A percentile compares a stretch with the other conserved stretches of the same genome.
phyloP scores from a whole-genome alignment of 495 filamentous ascomycete genomes.

The Penicillium salamii region DNA sequence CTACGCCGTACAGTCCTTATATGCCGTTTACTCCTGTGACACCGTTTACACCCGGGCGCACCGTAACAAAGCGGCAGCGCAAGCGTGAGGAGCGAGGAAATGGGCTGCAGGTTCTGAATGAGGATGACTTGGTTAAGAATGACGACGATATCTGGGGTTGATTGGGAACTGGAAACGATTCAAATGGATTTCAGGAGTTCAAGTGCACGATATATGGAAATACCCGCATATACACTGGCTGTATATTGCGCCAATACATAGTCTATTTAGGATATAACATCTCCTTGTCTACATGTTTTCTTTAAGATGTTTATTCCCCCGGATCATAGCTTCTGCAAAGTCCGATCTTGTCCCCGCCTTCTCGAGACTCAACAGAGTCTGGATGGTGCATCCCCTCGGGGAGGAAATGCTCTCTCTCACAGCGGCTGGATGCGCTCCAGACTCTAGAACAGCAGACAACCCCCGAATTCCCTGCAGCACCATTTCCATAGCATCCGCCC shows the following conservation, averaged over 20 bases:
- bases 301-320: conserved; percentile 23
- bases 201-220: background rate
- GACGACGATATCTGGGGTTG: conserved; percentile 58
- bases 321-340: conserved; percentile 24
- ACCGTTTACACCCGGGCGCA: conserved; percentile 75
- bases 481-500: conserved; percentile 35
- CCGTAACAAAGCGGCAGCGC: conserved; percentile 72
- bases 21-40: conserved; percentile 88
- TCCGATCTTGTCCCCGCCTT: conserved; percentile 27
- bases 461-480: conserved; percentile 30
- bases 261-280: background rate
- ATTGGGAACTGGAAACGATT: background rate
- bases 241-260: conserved; percentile 2
- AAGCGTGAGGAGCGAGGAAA: conserved; percentile 50
- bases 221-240: conserved; percentile 9
- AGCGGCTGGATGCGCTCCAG: conserved; percentile 32
- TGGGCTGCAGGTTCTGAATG: conserved; percentile 39
- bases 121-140: conserved; percentile 49
- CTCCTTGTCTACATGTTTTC: conserved; percentile 5
- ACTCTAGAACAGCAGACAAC: conserved; percentile 28
- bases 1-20: conserved; percentile 84
- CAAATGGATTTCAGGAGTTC: background rate
- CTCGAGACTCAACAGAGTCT: conserved; percentile 31
- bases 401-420: conserved; percentile 37
- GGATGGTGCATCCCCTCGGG: conserved; percentile 36